These are phyloP conservation scores for Penicillium atrosanguineum DNA, from an alignment of 495 filamentous ascomycete species.

Conservation along the genomic window DNA sequence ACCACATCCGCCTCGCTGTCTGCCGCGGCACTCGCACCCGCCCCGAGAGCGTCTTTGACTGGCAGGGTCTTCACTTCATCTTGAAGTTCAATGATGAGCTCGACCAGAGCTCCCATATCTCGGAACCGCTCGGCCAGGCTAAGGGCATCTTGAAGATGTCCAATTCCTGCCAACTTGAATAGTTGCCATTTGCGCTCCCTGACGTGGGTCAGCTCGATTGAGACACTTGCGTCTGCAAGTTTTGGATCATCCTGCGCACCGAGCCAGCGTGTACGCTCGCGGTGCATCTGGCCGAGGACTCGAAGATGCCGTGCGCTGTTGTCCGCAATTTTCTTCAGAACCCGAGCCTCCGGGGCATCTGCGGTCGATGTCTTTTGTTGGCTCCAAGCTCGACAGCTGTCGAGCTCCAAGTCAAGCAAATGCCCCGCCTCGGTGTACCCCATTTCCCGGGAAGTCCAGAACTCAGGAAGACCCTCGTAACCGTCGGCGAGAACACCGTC, in stretches of 20 bases:
- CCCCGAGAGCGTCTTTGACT: constrained; percentile 2
- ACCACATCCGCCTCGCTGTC: constrained; percentile 33
- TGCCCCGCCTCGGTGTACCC: constrained; percentile 51
- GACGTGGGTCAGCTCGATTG: constrained; percentile 47
- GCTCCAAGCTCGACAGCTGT: constrained; percentile 41
- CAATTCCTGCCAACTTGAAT: constrained; percentile 65
- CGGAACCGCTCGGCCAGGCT: constrained; percentile 69
- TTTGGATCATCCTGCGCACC: constrained; percentile 48
- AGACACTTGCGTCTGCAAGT: constrained; percentile 41
- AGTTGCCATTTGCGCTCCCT: constrained; percentile 57
- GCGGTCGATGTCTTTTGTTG: constrained; percentile 29
- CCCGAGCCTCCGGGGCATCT: constrained; percentile 32
- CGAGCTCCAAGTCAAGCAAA: constrained; percentile 43
- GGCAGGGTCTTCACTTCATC: constrained; percentile 34
- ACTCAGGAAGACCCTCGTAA: constrained; percentile 65
- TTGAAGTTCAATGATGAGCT: constrained; percentile 52
- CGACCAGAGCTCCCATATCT: constrained; percentile 67
- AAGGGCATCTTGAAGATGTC: constrained; percentile 64
- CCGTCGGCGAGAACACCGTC: constrained; percentile 63
- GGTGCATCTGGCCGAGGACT: constrained; percentile 56
- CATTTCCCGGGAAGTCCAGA: constrained; percentile 68
- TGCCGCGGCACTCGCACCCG: constrained; percentile 8
- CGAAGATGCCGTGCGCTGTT: constrained; percentile 56
- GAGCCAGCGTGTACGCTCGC: constrained; percentile 62
- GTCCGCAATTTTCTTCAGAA: constrained; percentile 45